Conservation (phyloP, 768 basidiomycete species). For the Cystofilobasidium macerans region DNA sequence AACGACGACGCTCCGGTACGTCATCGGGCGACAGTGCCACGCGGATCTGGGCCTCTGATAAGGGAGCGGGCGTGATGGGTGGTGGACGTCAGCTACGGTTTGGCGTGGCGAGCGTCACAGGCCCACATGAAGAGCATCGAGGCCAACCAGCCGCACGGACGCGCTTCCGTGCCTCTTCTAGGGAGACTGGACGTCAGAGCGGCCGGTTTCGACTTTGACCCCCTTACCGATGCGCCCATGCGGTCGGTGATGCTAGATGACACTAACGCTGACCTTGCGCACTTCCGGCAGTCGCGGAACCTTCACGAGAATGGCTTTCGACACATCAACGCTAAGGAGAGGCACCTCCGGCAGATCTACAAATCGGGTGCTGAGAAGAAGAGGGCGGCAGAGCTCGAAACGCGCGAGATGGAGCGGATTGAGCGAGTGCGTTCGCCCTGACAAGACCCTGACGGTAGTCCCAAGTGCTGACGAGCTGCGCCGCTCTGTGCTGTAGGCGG, state of each 20-base stretch:
- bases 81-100: too few species aligned
- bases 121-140: too few species aligned
- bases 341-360: slow-evolving; percentile 84
- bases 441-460: too few species aligned
- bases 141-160: too few species aligned
- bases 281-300: slow-evolving; percentile 55
- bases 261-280: not conserved
- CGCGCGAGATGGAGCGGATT: slow-evolving; percentile 70
- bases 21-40: not conserved
- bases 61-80: not conserved
- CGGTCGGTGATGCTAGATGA: not conserved
- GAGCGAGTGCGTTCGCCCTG: slow-evolving; percentile 52
- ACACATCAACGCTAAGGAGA: slow-evolving; percentile 87
- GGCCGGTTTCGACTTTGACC: not conserved
- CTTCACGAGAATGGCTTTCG: slow-evolving; percentile 88
- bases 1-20: slow-evolving; percentile 68
- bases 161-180: too few species aligned
- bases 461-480: slow-evolving; percentile 4
- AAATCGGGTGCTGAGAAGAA: slow-evolving; percentile 71
- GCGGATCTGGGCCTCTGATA: not conserved
- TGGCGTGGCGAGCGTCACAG: too few species aligned
- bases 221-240: not conserved
- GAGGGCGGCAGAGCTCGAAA: slow-evolving; percentile 74
- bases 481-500: slow-evolving; percentile 46
- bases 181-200: too few species aligned